These are phyloP conservation scores for Aspergillus steynii DNA, from an alignment of 495 filamentous ascomycete genomes.

Conservation along the genomic window DNA sequence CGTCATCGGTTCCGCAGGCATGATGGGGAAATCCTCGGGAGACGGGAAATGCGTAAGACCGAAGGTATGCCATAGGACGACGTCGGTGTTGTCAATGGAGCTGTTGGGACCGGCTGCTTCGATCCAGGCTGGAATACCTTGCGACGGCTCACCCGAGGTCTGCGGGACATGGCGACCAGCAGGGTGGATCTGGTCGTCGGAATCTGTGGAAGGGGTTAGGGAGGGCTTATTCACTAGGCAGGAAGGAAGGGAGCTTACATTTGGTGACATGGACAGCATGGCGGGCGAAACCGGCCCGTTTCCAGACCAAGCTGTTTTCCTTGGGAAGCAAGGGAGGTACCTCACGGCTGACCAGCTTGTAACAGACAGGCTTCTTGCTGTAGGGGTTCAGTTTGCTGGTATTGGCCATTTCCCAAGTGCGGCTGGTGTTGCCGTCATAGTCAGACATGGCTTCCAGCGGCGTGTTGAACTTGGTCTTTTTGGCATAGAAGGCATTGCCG, in stretches of 20 bases:
- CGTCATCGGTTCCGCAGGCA: conserved; percentile 91
- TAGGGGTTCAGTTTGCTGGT: conserved; percentile 80
- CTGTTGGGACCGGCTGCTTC: conserved; percentile 60
- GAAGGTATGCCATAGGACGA: conserved; percentile 97
- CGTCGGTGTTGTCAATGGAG: conserved; percentile 78
- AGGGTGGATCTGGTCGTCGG: conserved; percentile 84
- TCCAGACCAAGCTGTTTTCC: conserved; percentile 85
- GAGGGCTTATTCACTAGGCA: not conserved
- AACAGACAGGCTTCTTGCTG: conserved; percentile 83
- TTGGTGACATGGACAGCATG: conserved; percentile 92
- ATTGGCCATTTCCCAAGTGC: conserved; percentile 93
- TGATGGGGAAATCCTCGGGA: conserved; percentile 92
- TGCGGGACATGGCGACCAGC: conserved; percentile 94
- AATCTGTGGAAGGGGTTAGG: conserved; percentile 48
- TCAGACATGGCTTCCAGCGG: conserved; percentile 72
- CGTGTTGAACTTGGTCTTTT: conserved; percentile 78
- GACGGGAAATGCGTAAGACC: conserved; percentile 90
- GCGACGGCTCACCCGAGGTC: conserved; percentile 80
- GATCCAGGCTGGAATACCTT: conserved; percentile 83
- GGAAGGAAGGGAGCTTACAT: conserved; percentile 57
- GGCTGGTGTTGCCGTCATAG: conserved; percentile 75
- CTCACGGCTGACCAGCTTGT: conserved; percentile 90
- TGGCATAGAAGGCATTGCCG: conserved; percentile 93
- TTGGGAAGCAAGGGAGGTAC: conserved; percentile 80
- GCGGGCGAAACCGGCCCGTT: conserved; percentile 86